A percentile compares a stretch with the other conserved stretches of the same genome.
phyloP scores from a whole-genome alignment of 768 basidiomycete species.

The Galerina sulciceps region DNA sequence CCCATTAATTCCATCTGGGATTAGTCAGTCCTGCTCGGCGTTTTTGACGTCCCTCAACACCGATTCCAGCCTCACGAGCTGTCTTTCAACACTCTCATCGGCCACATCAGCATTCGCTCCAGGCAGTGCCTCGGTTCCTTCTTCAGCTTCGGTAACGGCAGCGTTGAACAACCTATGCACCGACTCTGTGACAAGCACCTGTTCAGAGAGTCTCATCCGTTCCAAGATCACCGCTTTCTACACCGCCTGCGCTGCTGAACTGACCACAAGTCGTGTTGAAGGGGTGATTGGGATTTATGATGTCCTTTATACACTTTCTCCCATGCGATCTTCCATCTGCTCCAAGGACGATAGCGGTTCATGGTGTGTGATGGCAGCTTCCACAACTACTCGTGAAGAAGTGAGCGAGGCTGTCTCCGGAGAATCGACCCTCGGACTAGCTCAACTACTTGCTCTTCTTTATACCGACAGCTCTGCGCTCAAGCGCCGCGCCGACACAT shows the following conservation, averaged over 20 bases:
- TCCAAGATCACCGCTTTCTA: slow-evolving; percentile 71
- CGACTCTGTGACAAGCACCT: slow-evolving; percentile 45
- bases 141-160: slow-evolving; percentile 50
- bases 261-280: slow-evolving; percentile 52
- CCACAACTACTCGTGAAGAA: slow-evolving; percentile 30
- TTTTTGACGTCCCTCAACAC: slow-evolving; percentile 70
- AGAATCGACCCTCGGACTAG: slow-evolving; percentile 13
- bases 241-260: slow-evolving; percentile 69
- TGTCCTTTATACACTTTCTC: slow-evolving; percentile 70
- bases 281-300: slow-evolving; percentile 77
- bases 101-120: slow-evolving; percentile 62
- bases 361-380: slow-evolving; percentile 68
- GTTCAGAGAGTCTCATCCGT: slow-evolving; percentile 63
- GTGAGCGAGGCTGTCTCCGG: slow-evolving; percentile 23
- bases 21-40: slow-evolving; percentile 54
- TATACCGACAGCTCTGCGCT: slow-evolving; percentile 27
- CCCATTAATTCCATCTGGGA: slow-evolving; percentile 70
- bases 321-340: slow-evolving; percentile 73
- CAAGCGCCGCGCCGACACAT: slow-evolving; percentile 32
- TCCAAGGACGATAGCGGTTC: slow-evolving; percentile 69
- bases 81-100: slow-evolving; percentile 64
- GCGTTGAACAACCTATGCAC: slow-evolving; percentile 64
- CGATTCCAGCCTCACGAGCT: slow-evolving; percentile 58
- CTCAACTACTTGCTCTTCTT: slow-evolving; percentile 27
- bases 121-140: slow-evolving; percentile 42